Conservation (phyloP, 2,329 filamentous ascomycete genomes). For the Fusarium lateritium region DNA sequence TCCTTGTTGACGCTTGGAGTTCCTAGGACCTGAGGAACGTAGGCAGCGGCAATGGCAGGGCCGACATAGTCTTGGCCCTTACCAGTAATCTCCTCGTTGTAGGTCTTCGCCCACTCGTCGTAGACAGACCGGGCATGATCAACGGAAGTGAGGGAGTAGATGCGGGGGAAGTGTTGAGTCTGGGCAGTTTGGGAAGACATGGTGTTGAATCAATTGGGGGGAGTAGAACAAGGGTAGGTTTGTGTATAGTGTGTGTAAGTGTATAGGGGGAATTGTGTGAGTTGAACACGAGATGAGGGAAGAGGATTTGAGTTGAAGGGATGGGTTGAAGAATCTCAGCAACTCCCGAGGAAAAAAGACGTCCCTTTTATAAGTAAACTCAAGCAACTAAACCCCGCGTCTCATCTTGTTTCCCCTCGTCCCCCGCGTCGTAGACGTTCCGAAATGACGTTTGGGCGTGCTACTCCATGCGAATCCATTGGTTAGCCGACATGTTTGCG, state of each 20-base stretch:
- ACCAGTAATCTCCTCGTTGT: constrained; percentile 54
- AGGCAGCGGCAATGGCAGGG: constrained; percentile 56
- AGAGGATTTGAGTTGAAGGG: constrained; percentile 5
- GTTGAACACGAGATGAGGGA: constrained; percentile 22
- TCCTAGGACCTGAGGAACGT: constrained; percentile 53
- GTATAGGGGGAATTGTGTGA: constrained; percentile 18
- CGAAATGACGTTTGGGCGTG: constrained; percentile 44
- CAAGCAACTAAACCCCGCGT: constrained; percentile 30
- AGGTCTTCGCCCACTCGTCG: constrained; percentile 55
- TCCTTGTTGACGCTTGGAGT: constrained; percentile 41
- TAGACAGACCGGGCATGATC: constrained; percentile 52
- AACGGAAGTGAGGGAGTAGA: constrained; percentile 48
- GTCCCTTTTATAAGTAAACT: constrained; percentile 32
- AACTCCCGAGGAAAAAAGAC: constrained; percentile 27
- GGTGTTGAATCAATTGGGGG: constrained; percentile 22
- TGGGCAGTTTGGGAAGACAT: constrained; percentile 45
- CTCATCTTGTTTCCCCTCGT: constrained; percentile 22
- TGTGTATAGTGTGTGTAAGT: not conserved
- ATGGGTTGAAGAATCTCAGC: constrained; percentile 19
- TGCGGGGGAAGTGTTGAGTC: constrained; percentile 45
- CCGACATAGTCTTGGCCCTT: constrained; percentile 59
- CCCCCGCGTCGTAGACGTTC: constrained; percentile 35
- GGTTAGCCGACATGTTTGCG: constrained; percentile 34
- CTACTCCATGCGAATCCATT: constrained; percentile 35
- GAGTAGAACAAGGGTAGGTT: not conserved